Percentiles rank a stretch among this genome's conserved stretches.
Conservation (phyloP, 73 alveolate species). For the Paramecium primaurelia region DNA sequence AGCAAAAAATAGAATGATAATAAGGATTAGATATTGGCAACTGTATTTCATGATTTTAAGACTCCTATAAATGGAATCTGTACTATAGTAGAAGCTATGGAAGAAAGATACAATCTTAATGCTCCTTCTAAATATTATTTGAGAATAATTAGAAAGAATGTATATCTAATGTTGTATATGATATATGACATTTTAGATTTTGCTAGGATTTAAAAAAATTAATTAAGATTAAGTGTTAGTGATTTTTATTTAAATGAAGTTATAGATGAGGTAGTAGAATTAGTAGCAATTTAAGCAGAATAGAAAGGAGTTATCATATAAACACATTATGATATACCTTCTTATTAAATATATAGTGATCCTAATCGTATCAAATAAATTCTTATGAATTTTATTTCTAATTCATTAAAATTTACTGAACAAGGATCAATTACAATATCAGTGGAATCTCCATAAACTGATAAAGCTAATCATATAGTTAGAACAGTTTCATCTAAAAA, state of each 20-base stretch:
- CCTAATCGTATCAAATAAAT: conserved; percentile 61
- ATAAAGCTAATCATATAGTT: background rate
- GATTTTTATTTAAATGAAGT: conserved; percentile 42
- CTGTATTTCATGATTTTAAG: conserved; percentile 58
- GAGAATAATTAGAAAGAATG: conserved; percentile 50
- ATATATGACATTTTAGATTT: conserved; percentile 55
- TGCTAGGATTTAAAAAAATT: conserved; percentile 20
- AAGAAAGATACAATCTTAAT: background rate
- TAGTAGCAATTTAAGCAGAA: conserved; percentile 49
- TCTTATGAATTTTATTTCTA: conserved; percentile 63
- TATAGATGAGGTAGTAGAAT: conserved; percentile 51
- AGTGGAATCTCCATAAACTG: background rate
- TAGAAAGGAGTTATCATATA: conserved; percentile 18
- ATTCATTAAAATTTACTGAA: conserved; percentile 67
- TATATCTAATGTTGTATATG: conserved; percentile 13
- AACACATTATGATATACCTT: conserved; percentile 21
- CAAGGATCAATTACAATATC: conserved; percentile 53
- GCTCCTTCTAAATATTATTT: background rate
- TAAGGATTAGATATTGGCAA: conserved; percentile 43
- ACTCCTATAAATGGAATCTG: conserved; percentile 61
- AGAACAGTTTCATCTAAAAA: background rate
- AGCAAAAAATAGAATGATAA: background rate
- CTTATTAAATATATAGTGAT: conserved; percentile 36
- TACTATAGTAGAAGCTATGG: conserved; percentile 34
- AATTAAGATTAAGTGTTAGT: conserved; percentile 42